A percentile compares a stretch with the other conserved stretches of the same genome.
These are phyloP conservation scores for Arachnomyces sp. DNA, from an alignment of 2,329 filamentous ascomycete species.

Conservation along the genomic window DNA sequence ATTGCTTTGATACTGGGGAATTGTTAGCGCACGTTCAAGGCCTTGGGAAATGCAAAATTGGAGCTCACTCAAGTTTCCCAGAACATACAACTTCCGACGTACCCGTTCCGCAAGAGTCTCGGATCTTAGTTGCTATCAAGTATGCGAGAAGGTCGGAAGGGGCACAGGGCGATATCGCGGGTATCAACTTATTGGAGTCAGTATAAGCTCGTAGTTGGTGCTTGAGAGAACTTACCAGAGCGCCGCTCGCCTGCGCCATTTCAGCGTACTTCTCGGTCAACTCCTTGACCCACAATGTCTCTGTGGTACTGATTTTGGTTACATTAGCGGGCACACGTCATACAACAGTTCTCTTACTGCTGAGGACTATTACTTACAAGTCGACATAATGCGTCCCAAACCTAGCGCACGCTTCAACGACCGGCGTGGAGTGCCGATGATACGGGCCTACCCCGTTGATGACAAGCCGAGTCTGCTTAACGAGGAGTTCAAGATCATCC, in stretches of 20 bases:
- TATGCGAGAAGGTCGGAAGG: conserved; percentile 43
- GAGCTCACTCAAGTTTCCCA: conserved; percentile 51
- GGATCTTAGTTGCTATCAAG: conserved; percentile 38
- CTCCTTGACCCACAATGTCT: conserved; percentile 49
- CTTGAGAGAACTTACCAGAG: conserved; percentile 34
- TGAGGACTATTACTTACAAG: conserved; percentile 23
- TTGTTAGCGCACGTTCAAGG: conserved; percentile 6
- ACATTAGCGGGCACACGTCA: too few relatives aligned
- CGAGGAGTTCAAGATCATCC: conserved; percentile 38
- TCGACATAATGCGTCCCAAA: conserved; percentile 54
- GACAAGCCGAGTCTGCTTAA: conserved; percentile 43
- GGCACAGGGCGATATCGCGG: conserved; percentile 45
- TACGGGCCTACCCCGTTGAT: conserved; percentile 49
- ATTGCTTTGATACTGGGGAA: conserved; percentile 23
- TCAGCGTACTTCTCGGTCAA: conserved; percentile 49
- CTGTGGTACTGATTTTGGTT: conserved; percentile 38
- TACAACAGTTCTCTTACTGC: too few relatives aligned
- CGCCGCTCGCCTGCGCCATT: conserved; percentile 43
- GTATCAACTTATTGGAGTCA: conserved; percentile 20
- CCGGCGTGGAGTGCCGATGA: conserved; percentile 46
- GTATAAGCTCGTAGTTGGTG: too few relatives aligned
- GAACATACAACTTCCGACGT: conserved; percentile 39
- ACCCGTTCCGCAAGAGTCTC: conserved; percentile 34
- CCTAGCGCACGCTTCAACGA: conserved; percentile 49
- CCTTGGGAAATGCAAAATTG: conserved; percentile 18